phyloP scores from a whole-genome alignment of 1,284 basidiomycete species.

The Cystobasidiaceae sp. region DNA sequence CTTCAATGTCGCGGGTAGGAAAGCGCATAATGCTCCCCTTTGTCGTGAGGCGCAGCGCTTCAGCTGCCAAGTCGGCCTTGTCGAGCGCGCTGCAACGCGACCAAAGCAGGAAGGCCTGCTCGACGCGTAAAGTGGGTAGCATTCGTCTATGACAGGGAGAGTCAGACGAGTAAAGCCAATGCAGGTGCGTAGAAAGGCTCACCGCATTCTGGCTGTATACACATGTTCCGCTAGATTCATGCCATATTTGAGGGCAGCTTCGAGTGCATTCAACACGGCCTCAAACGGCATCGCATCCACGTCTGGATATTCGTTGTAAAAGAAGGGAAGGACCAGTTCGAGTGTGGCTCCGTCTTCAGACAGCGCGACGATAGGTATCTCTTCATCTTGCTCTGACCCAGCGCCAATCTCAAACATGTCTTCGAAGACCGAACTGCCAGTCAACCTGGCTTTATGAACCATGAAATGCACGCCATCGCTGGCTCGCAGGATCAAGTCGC shows the following conservation, averaged over 20 bases:
- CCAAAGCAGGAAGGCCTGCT: slow-evolving; percentile 25
- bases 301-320: slow-evolving; percentile 28
- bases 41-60: slow-evolving; percentile 11
- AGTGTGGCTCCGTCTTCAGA: slow-evolving; percentile 16
- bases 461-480: slow-evolving; percentile 21
- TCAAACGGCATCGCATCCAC: slow-evolving; percentile 25
- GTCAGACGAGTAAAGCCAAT: background rate
- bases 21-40: slow-evolving; percentile 29
- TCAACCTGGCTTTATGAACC: slow-evolving; percentile 19
- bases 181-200: background rate
- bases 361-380: slow-evolving; percentile 8
- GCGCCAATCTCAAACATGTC: slow-evolving; percentile 30
- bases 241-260: slow-evolving; percentile 23
- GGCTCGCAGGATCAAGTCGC: slow-evolving; percentile 17
- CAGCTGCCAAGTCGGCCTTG: slow-evolving; percentile 11
- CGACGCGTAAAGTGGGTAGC: slow-evolving; percentile 17
- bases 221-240: slow-evolving; percentile 21
- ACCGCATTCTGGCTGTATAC: slow-evolving; percentile 19
- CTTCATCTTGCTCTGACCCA: background rate
- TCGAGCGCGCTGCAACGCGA: slow-evolving; percentile 14
- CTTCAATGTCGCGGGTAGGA: slow-evolving; percentile 1
- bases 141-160: background rate
- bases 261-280: slow-evolving; percentile 9
- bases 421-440: slow-evolving; percentile 20
- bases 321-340: slow-evolving; percentile 25